Evolutionary conservation across 192 early-diverging fungal genomes (phyloP).

Genomic region (Dissophora ornata): DNA sequence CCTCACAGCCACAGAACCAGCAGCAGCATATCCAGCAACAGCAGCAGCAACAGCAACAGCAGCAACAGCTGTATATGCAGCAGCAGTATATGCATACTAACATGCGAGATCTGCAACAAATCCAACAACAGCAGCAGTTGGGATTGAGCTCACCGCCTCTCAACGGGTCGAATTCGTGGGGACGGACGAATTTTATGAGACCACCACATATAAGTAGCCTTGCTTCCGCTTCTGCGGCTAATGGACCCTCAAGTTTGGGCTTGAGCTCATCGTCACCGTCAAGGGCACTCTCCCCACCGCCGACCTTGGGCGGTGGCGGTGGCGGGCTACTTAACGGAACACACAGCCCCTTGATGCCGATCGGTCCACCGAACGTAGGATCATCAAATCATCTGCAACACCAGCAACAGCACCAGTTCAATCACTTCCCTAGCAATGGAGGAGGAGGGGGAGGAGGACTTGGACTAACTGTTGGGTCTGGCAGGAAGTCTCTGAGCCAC

Average conservation of each 20-base stretch:
- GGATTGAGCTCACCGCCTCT: constrained; percentile 13
- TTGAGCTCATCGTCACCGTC: constrained; percentile 1
- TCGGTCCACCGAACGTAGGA: constrained; percentile 11
- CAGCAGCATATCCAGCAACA: constrained; percentile 19
- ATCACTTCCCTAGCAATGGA: constrained; percentile 17
- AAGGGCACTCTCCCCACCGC: constrained; percentile 11
- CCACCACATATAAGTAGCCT: constrained; percentile 12
- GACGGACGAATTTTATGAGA: constrained; percentile 9
- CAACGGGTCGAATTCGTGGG: constrained; percentile 12
- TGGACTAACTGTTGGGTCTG: constrained; percentile 26
- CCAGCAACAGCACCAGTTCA: constrained; percentile 11
- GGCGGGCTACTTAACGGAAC: constrained; percentile 12
- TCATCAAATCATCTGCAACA: constrained; percentile 16
- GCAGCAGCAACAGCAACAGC: constrained; percentile 11
- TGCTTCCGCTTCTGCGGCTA: not conserved
- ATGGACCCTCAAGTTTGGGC: constrained; percentile 1
- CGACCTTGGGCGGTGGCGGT: not conserved
- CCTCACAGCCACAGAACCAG: constrained; percentile 32
- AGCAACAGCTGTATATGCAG: constrained; percentile 14
- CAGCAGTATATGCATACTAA: constrained; percentile 16
- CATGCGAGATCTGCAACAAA: constrained; percentile 20
- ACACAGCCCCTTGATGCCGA: constrained; percentile 17
- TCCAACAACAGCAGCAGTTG: constrained; percentile 8
- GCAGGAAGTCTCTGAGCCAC: constrained; percentile 42
- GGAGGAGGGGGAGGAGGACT: not conserved